phyloP scores from a whole-genome alignment of 129 eudicot genomes.

The Escallonia rubra region DNA sequence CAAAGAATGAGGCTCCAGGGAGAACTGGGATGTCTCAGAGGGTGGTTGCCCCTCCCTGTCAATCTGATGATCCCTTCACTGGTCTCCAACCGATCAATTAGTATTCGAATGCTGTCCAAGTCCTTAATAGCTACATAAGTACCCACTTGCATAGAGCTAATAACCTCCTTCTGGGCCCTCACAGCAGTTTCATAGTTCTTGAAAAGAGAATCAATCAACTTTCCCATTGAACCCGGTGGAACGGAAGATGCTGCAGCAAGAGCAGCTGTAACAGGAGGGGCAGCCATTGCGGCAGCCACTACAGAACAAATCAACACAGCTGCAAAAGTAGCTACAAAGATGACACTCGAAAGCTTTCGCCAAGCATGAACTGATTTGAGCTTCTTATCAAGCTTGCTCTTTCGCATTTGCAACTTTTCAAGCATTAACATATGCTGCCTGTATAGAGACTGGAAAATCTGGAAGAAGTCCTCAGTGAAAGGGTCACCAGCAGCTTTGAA shows the following conservation, averaged over 20 bases:
- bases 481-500: constrained; percentile 79
- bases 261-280: constrained; percentile 87
- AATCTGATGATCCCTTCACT: too few species aligned
- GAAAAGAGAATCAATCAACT: constrained; percentile 71
- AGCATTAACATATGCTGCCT: constrained; percentile 72
- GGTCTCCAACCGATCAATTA: too few species aligned
- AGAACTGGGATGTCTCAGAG: too few species aligned
- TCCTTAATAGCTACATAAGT: too few species aligned
- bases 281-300: constrained; percentile 89
- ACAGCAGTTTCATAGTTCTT: constrained; percentile 66
- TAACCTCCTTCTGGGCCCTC: constrained; percentile 70
- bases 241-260: constrained; percentile 70
- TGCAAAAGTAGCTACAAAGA: constrained; percentile 83
- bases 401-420: constrained; percentile 60
- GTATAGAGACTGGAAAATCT: constrained; percentile 65
- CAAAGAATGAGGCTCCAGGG: too few species aligned
- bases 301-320: constrained; percentile 85
- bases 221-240: constrained; percentile 89
- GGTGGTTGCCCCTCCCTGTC: too few species aligned
- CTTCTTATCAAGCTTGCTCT: constrained; percentile 62
- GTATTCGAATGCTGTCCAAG: too few species aligned
- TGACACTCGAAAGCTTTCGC: constrained; percentile 65
- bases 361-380: constrained; percentile 56
- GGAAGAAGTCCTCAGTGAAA: constrained; percentile 71
- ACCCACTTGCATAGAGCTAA: constrained; percentile 66